Base-by-base conservation (phyloP, 148 eudicot genomes). In the Amaranthus hypochondriacus region DNA sequence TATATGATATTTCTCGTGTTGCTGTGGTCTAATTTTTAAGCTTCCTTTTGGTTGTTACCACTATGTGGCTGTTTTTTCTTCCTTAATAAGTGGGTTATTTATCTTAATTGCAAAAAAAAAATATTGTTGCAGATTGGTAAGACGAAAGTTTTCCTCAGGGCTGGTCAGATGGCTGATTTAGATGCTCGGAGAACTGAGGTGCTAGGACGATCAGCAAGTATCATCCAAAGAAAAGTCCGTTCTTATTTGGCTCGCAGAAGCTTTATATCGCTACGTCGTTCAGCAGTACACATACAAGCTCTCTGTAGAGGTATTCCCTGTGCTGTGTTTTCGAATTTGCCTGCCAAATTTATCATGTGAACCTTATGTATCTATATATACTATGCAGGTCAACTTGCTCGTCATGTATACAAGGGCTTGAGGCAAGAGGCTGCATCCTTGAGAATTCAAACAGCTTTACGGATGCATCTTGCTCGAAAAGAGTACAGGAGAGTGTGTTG, bases 161-260 rank as follows among this genome's bases (percentile, higher is more conserved):
- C 99, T 68, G 99, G 99, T 65, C 99, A 96, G 84, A 90, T 96
- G 99, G 99, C 99, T 48, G 99, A 92, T 72, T 84, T 96, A 76
- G 99, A 96, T 86, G 86, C 96, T 73, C 96, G 92, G 18, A 84
- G 99, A 80, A 92, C 74, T 70, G 97, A 92, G 82, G 95, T 96
- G 66, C 88, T 96, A 51, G 99, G 99, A 81, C 85, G 96, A 86
- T 96, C 99, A 69, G 99, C 99, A 21, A 88, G 91, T 83, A 90
- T 92, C 76, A 90, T 96, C 78, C 99, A 96, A 84, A 90, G 99
- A 77, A 96, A 90, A 82, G 71, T 92, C 28, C 97, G 97, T 68
- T 96, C 97, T 73, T 89, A 86, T 81, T 71, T 96, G 80, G 91
- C 94, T 48, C 92, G 88, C 18, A 92, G 86, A 80, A 89, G 87